Conservation (phyloP, 176 grass and related monocot genomes). For the Poa annua region DNA sequence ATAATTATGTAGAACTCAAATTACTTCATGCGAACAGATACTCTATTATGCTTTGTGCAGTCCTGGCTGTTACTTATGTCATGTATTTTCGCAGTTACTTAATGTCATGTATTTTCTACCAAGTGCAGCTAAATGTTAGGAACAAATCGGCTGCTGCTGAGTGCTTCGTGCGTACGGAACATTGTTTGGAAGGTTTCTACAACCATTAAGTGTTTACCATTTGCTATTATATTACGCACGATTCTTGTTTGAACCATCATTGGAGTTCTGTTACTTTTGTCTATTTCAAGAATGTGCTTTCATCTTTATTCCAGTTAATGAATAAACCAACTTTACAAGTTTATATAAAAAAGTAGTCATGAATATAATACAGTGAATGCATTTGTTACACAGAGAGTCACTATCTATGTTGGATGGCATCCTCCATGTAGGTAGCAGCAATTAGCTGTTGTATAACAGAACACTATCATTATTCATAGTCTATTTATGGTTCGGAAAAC, state of each 20-base stretch:
- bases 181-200: slow-evolving; percentile 87
- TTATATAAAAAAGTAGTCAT: background rate
- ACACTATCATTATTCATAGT: slow-evolving; percentile 16
- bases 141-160: slow-evolving; percentile 94
- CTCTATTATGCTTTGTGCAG: slow-evolving; percentile 33
- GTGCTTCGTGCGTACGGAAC: slow-evolving; percentile 87
- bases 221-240: slow-evolving; percentile 25
- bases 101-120: slow-evolving; percentile 16
- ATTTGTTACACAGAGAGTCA: slow-evolving; percentile 24
- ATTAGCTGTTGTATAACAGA: slow-evolving; percentile 27
- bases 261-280: slow-evolving; percentile 35
- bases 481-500: background rate
- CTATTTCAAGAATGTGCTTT: slow-evolving; percentile 17
- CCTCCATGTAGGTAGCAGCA: slow-evolving; percentile 26
- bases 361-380: background rate
- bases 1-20: background rate
- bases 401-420: slow-evolving; percentile 4
- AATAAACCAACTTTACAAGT: slow-evolving; percentile 19
- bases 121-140: slow-evolving; percentile 91
- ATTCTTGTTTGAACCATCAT: slow-evolving; percentile 6
- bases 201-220: slow-evolving; percentile 9
- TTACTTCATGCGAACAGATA: background rate
- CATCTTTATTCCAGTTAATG: background rate
- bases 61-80: background rate
- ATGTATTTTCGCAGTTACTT: slow-evolving; percentile 5